Percentiles rank a stretch among this genome's conserved stretches.
Evolutionary conservation across 768 basidiomycete genomes (phyloP).

Genomic region (Cubamyces lactineus): DNA sequence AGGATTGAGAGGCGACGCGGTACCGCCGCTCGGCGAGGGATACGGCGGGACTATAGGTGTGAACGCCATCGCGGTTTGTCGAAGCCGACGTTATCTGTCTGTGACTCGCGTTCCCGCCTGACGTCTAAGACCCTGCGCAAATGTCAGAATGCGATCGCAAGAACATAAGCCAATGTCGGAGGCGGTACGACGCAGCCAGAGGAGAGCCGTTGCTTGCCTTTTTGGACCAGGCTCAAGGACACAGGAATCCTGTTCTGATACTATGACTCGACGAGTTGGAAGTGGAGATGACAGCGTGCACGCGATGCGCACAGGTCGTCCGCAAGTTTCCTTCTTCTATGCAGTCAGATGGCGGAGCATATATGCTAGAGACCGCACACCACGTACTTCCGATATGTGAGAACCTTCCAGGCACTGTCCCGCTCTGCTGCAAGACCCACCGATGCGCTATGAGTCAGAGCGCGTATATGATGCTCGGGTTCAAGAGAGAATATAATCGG

Average conservation of each 20-base stretch:
- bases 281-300: neutral
- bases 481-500: too few species aligned
- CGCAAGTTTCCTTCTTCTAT: neutral
- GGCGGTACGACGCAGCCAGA: slow-evolving; percentile 1
- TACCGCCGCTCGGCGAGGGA: slow-evolving; percentile 29
- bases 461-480: too few species aligned
- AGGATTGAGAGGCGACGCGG: slow-evolving; percentile 18
- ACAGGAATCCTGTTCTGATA: slow-evolving; percentile 11
- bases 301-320: slow-evolving; percentile 7
- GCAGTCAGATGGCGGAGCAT: slow-evolving; percentile 10
- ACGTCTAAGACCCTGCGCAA: neutral
- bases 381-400: slow-evolving; percentile 2
- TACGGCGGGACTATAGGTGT: slow-evolving; percentile 38
- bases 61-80: slow-evolving; percentile 26
- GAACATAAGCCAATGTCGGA: slow-evolving; percentile 3
- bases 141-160: slow-evolving; percentile 1
- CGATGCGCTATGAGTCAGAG: neutral
- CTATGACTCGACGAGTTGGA: slow-evolving; percentile 15
- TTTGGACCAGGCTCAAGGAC: slow-evolving; percentile 12
- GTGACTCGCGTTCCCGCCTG: slow-evolving; percentile 1
- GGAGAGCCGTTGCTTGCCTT: slow-evolving; percentile 17
- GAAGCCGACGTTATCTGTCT: slow-evolving; percentile 5
- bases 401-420: neutral
- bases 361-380: neutral
- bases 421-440: neutral